Percentiles rank a stretch among this genome's conserved stretches.
phyloP scores from a whole-genome alignment of 768 basidiomycete genomes.

The Tylopilus sp. region DNA sequence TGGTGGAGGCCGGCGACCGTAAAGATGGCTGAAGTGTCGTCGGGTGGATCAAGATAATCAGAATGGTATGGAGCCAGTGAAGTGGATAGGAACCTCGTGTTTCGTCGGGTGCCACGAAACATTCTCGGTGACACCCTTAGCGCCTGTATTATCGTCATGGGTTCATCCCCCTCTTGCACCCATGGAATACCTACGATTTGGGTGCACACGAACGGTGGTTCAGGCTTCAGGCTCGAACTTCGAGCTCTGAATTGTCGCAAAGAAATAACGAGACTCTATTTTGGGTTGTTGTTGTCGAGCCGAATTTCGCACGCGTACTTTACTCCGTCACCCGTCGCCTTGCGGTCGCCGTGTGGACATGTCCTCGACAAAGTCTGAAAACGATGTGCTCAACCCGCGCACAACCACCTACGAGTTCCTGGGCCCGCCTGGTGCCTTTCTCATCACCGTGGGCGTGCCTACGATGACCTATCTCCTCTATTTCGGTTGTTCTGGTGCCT shows the following conservation, averaged over 20 bases:
- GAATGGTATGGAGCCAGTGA: background rate
- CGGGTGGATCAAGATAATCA: too few species aligned
- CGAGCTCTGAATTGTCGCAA: too few species aligned
- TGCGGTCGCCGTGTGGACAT: constrained; percentile 4
- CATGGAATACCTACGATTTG: too few species aligned
- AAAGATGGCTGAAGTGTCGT: too few species aligned
- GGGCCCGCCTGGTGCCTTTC: constrained; percentile 73
- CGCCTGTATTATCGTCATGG: too few species aligned
- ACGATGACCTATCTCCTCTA: constrained; percentile 68
- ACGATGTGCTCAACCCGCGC: constrained; percentile 58
- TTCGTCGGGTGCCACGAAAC: background rate
- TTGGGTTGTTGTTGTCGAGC: background rate
- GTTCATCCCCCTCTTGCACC: too few species aligned
- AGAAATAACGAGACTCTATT: background rate
- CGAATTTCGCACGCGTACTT: background rate
- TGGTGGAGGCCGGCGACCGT: too few species aligned
- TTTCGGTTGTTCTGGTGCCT: constrained; percentile 75
- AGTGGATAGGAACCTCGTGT: background rate
- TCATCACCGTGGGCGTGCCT: constrained; percentile 70
- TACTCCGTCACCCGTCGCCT: background rate
- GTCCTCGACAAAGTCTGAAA: constrained; percentile 18
- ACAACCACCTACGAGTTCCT: constrained; percentile 78
- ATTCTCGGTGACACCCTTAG: too few species aligned
- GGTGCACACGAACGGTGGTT: too few species aligned
- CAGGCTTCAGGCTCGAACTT: too few species aligned